Evolutionary conservation across 2,329 filamentous ascomycete genomes (phyloP).

Genomic region (Periconia sp.): DNA sequence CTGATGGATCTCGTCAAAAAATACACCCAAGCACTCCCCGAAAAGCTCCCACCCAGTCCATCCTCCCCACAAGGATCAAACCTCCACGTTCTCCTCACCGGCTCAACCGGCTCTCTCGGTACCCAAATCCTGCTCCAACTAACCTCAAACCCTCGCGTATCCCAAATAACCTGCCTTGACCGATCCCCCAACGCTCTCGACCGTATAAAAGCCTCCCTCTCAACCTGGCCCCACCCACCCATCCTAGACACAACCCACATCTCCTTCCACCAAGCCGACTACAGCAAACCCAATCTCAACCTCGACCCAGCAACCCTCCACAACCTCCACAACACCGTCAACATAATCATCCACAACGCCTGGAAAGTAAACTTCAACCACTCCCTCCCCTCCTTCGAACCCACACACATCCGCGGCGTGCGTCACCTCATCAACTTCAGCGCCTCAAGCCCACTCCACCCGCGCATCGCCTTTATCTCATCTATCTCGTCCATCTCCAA

Average conservation of each 20-base stretch:
- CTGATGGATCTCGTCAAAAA: slow-evolving; percentile 15
- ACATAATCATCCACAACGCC: slow-evolving; percentile 40
- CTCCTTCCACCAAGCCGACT: background rate
- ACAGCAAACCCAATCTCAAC: background rate
- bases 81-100: slow-evolving; percentile 42
- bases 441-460: background rate
- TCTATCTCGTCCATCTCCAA: slow-evolving; percentile 8
- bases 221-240: too few species aligned
- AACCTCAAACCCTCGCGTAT: background rate
- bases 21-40: slow-evolving; percentile 18
- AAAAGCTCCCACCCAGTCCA: slow-evolving; percentile 16
- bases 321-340: slow-evolving; percentile 9
- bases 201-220: too few species aligned
- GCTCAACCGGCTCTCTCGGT: slow-evolving; percentile 52
- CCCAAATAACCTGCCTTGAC: background rate
- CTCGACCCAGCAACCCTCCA: background rate
- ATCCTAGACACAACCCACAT: too few species aligned
- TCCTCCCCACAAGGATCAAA: background rate
- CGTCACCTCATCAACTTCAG: slow-evolving; percentile 4
- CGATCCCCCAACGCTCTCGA: slow-evolving; percentile 46
- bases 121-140: slow-evolving; percentile 42
- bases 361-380: slow-evolving; percentile 46
- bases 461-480: slow-evolving; percentile 11
- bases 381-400: slow-evolving; percentile 52
- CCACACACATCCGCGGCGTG: slow-evolving; percentile 5